Percentiles rank a stretch among this genome's conserved stretches.
Evolutionary conservation across 331 rosid species (phyloP).

Genomic region (Malus hybrid): DNA sequence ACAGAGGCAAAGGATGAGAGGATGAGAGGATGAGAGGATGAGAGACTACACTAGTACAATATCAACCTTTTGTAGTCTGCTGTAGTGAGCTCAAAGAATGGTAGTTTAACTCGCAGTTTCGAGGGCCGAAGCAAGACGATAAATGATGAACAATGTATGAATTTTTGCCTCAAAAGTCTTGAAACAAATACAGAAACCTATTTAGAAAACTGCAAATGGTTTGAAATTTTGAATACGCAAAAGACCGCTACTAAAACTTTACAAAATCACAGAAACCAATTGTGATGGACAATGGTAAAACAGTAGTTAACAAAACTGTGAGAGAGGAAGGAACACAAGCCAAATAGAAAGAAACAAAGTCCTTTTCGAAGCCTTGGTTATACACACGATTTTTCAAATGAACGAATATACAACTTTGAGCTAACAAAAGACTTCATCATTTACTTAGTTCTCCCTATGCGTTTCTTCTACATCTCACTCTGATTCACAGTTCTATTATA

Average conservation of each 20-base stretch:
- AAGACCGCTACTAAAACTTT: constrained; percentile 22
- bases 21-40: not conserved
- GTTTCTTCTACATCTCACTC: constrained; percentile 1
- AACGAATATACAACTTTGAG: not conserved
- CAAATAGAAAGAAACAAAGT: constrained; percentile 15
- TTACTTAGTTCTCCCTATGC: constrained; percentile 7
- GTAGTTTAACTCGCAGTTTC: no score
- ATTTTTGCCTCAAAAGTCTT: no score
- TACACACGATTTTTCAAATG: constrained; percentile 3
- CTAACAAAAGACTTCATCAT: constrained; percentile 2
- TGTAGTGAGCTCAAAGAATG: not conserved
- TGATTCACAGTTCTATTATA: constrained; percentile 22
- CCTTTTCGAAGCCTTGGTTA: constrained; percentile 12
- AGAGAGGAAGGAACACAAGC: constrained; percentile 18
- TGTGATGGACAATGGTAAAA: constrained; percentile 20
- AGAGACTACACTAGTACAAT: not conserved
- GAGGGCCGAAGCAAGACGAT: not conserved
- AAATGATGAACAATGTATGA: not conserved
- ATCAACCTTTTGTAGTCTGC: not conserved
- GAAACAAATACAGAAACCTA: not conserved
- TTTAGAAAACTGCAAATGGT: not conserved
- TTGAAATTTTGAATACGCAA: constrained; percentile 7
- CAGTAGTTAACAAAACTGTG: constrained; percentile 52
- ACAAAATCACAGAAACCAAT: constrained; percentile 24
- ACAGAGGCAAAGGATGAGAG: not conserved